Evolutionary conservation across 2,329 filamentous ascomycete genomes (phyloP).

Genomic region (Neonectria faginata): DNA sequence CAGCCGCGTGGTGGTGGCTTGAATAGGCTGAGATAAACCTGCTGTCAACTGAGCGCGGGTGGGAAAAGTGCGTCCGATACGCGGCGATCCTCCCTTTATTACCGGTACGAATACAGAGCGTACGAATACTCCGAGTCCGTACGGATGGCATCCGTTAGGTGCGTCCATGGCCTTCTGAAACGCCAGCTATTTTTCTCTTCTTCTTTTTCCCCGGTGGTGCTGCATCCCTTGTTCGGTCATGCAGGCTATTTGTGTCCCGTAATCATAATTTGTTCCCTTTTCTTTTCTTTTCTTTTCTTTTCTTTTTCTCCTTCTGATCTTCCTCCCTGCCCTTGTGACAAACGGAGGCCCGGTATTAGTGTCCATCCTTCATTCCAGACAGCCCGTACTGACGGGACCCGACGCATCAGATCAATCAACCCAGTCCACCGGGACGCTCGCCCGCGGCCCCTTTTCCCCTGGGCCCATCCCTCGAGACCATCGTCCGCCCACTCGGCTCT

Average conservation of each 20-base stretch:
- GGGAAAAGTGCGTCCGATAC: constrained; percentile 13
- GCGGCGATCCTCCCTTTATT: constrained; percentile 10
- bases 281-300: constrained; percentile 8
- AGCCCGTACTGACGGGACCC: constrained; percentile 42
- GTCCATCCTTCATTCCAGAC: constrained; percentile 37
- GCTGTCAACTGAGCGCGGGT: constrained; percentile 20
- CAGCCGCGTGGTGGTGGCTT: constrained; percentile 17
- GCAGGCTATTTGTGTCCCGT: constrained; percentile 1
- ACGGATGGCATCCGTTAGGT: constrained; percentile 3
- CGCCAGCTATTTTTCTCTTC: constrained; percentile 5
- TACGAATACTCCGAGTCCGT: not conserved
- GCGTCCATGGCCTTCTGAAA: constrained; percentile 17
- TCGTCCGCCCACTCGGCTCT: constrained; percentile 43
- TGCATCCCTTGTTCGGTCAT: not conserved
- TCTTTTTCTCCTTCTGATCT: constrained; percentile 19
- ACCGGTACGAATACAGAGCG: constrained; percentile 2
- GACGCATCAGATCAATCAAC: constrained; percentile 49
- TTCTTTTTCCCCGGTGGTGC: not conserved
- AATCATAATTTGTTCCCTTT: not conserved
- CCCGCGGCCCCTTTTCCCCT: constrained; percentile 47
- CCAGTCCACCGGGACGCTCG: constrained; percentile 47
- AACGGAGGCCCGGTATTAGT: constrained; percentile 23
- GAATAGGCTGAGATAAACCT: constrained; percentile 20
- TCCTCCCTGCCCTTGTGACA: constrained; percentile 21
- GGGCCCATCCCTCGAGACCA: constrained; percentile 36